phyloP scores from a whole-genome alignment of 805 yeast species.

The Wickerhamomyces silvicola region DNA sequence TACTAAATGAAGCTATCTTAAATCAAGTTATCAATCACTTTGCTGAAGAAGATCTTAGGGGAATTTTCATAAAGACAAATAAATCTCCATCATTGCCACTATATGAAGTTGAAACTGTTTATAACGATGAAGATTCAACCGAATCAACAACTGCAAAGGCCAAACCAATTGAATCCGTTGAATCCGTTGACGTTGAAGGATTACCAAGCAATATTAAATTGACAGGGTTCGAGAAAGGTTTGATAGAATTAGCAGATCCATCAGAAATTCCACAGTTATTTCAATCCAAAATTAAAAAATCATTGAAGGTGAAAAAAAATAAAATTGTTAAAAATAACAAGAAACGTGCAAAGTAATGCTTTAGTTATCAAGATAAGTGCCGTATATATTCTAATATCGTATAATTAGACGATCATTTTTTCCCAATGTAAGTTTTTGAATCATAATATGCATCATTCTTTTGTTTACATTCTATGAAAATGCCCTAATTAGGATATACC shows the following conservation, averaged over 20 bases:
- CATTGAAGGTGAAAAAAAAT: constrained; percentile 25
- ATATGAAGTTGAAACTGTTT: constrained; percentile 51
- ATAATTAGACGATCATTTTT: too few species aligned
- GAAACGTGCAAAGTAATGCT: constrained; percentile 3
- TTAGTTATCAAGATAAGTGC: too few species aligned
- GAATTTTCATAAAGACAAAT: constrained; percentile 57
- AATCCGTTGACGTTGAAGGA: constrained; percentile 25
- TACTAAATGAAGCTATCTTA: constrained; percentile 41
- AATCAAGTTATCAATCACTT: constrained; percentile 46
- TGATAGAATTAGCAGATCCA: constrained; percentile 79
- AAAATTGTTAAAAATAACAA: constrained; percentile 10
- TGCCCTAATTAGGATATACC: too few species aligned
- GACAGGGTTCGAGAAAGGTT: constrained; percentile 64
- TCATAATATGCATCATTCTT: too few species aligned
- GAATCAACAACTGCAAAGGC: constrained; percentile 12
- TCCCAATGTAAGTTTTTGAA: too few species aligned
- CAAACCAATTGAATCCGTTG: constrained; percentile 2
- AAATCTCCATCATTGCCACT: constrained; percentile 82
- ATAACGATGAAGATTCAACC: constrained; percentile 23
- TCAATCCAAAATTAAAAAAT: constrained; percentile 45
- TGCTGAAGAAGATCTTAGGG: constrained; percentile 40
- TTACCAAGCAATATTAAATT: constrained; percentile 36
- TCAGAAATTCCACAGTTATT: constrained; percentile 57
- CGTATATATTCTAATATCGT: too few species aligned
- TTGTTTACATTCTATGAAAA: too few species aligned